A percentile compares a stretch with the other conserved stretches of the same genome.
Evolutionary conservation across 1,139 yeast species (phyloP).

Genomic region (Kodamaea arcana): DNA sequence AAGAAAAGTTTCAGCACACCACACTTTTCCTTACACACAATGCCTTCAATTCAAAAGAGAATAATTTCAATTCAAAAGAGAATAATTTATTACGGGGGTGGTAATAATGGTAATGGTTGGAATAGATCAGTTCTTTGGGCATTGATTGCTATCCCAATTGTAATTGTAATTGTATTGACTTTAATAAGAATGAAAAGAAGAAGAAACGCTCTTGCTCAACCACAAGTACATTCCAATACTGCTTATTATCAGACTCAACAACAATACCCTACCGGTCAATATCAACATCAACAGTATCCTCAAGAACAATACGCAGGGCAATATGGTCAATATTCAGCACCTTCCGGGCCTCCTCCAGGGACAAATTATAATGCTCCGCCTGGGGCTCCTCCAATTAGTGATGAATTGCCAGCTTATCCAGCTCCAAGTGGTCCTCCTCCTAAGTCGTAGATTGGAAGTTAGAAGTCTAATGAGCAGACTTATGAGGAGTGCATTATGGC

Average conservation of each 20-base stretch:
- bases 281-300: not conserved
- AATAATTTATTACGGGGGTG: too few species aligned
- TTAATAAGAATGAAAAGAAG: constrained; percentile 10
- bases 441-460: too few species aligned
- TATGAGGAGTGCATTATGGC: too few species aligned
- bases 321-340: constrained; percentile 8
- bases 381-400: not conserved
- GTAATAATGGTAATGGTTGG: constrained; percentile 14
- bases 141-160: constrained; percentile 10
- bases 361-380: not conserved
- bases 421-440: constrained; percentile 24
- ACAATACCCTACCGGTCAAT: constrained; percentile 7
- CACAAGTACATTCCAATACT: constrained; percentile 7
- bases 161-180: constrained; percentile 8
- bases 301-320: not conserved
- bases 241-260: constrained; percentile 16
- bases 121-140: constrained; percentile 5
- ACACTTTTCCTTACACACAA: too few species aligned
- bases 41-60: not conserved
- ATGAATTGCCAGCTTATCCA: constrained; percentile 10
- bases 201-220: constrained; percentile 4
- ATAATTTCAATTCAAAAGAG: too few species aligned
- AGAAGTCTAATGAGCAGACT: too few species aligned
- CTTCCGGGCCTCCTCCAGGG: constrained; percentile 6
- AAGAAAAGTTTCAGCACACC: too few species aligned